Conservation (phyloP, 2,329 filamentous ascomycete genomes). For the Pleomassaria siparia region DNA sequence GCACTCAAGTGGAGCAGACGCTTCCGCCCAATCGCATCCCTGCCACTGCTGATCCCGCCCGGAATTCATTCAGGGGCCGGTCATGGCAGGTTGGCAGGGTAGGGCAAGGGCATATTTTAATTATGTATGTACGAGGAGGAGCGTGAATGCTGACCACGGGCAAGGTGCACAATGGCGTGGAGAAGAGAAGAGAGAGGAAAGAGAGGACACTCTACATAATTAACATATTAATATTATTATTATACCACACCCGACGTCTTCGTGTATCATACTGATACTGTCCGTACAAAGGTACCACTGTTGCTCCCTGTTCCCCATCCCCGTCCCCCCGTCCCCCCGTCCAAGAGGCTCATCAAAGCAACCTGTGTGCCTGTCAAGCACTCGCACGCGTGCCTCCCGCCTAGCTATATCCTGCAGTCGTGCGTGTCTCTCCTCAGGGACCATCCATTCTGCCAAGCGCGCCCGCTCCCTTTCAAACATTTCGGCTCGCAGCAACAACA, state of each 20-base stretch:
- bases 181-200: too few species aligned
- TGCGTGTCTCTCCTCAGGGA: neutral
- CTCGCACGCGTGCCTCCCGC: too few species aligned
- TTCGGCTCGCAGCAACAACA: neutral
- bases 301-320: too few species aligned
- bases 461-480: constrained; percentile 1
- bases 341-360: too few species aligned
- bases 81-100: neutral
- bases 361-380: too few species aligned
- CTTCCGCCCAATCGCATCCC: neutral
- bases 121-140: too few species aligned
- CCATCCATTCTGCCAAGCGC: neutral
- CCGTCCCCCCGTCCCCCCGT: too few species aligned
- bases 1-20: neutral
- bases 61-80: constrained; percentile 1
- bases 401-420: too few species aligned
- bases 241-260: neutral
- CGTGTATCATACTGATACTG: neutral
- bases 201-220: too few species aligned
- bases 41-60: neutral
- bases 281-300: too few species aligned
- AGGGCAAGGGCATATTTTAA: too few species aligned
- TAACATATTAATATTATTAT: too few species aligned
- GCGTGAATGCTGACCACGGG: constrained; percentile 1
- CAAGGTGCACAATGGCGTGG: neutral